phyloP scores from a whole-genome alignment of 1,284 basidiomycete species.

The Tilletiaria anomala region DNA sequence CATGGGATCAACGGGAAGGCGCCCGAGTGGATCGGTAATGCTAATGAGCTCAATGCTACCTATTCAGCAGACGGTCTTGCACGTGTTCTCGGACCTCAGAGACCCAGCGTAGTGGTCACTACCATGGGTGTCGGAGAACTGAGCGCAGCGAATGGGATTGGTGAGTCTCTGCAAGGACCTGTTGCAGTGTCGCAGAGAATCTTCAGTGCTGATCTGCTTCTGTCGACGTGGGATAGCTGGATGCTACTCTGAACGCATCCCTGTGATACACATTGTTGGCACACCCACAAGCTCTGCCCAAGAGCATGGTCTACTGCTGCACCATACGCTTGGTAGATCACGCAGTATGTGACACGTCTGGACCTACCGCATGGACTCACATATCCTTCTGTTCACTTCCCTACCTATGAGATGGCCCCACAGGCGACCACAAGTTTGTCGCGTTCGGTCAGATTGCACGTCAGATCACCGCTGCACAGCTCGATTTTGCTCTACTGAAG shows the following conservation, averaged over 20 bases:
- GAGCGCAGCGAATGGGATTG: slow-evolving; percentile 30
- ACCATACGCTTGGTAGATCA: slow-evolving; percentile 36
- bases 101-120: slow-evolving; percentile 24
- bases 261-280: slow-evolving; percentile 80
- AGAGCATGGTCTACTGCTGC: slow-evolving; percentile 42
- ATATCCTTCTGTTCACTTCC: not conserved
- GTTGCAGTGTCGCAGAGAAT: too few species aligned
- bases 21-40: slow-evolving; percentile 55
- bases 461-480: slow-evolving; percentile 50
- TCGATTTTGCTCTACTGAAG: not conserved
- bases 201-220: too few species aligned
- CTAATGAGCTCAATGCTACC: slow-evolving; percentile 50
- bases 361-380: too few species aligned
- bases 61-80: slow-evolving; percentile 38
- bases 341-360: not conserved
- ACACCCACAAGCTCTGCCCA: slow-evolving; percentile 63
- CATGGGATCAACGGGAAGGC: too few species aligned
- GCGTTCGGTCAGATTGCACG: slow-evolving; percentile 64
- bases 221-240: slow-evolving; percentile 46
- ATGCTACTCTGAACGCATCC: slow-evolving; percentile 64
- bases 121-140: slow-evolving; percentile 78
- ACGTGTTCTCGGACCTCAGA: not conserved
- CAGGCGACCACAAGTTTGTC: slow-evolving; percentile 44
- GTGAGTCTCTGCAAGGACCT: too few species aligned
- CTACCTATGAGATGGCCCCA: not conserved